These are phyloP conservation scores for Phytophthora melonis DNA, from an alignment of 352 stramenopile genomes.

Conservation along the genomic window DNA sequence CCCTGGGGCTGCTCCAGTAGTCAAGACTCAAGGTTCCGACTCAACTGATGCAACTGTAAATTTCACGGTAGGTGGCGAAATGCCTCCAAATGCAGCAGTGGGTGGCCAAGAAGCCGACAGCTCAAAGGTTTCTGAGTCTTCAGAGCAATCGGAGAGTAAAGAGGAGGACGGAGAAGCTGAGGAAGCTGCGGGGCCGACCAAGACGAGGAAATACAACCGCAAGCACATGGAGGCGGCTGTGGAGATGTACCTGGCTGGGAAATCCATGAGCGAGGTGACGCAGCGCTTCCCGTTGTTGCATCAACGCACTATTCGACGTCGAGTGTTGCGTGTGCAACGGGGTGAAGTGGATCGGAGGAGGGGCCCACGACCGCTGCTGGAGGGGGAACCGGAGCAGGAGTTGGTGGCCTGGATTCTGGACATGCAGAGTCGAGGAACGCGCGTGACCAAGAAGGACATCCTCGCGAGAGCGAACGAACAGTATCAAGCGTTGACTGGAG, in stretches of 20 bases:
- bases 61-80: not conserved
- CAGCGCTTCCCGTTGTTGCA: constrained; percentile 31
- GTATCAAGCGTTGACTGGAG: constrained; percentile 16
- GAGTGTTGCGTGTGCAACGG: constrained; percentile 31
- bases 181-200: not conserved
- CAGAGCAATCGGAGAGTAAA: not conserved
- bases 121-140: not conserved
- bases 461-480: constrained; percentile 25
- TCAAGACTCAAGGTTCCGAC: not conserved
- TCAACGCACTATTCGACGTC: constrained; percentile 32
- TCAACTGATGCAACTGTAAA: constrained; percentile 1
- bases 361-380: constrained; percentile 29
- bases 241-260: constrained; percentile 31
- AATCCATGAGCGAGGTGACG: constrained; percentile 24
- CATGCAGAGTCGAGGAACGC: constrained; percentile 19
- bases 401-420: constrained; percentile 32
- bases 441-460: constrained; percentile 30
- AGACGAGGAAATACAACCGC: constrained; percentile 32
- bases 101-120: not conserved
- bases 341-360: constrained; percentile 32
- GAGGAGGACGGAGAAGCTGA: not conserved
- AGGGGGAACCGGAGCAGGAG: constrained; percentile 27
- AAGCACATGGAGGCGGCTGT: constrained; percentile 40
- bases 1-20: not conserved
- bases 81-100: not conserved